Base-by-base conservation (phyloP, 164 flowering plant species). In the Houttuynia cordata region DNA sequence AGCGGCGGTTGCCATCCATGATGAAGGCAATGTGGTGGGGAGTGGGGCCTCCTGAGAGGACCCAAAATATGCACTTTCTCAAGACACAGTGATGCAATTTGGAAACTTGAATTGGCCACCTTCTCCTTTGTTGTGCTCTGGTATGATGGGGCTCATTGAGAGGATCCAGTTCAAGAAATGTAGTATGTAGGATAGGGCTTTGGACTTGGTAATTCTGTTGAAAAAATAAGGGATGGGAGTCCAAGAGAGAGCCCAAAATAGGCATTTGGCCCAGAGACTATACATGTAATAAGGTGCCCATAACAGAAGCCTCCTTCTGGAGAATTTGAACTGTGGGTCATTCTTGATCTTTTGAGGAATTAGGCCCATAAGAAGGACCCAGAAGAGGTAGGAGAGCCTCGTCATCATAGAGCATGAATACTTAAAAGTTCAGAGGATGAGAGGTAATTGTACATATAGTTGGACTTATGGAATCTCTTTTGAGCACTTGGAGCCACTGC, bases 1-100 rank as follows among this genome's bases (percentile, higher is more conserved):
- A 86, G 54, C 93, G 74, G 12, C 93, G 74, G 64, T 84, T 84
- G 7, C 93, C 93, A 57, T 86, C 90, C 77, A 86, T 39, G 39
- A 84, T 81, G 64, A 82, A 82, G 39, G 84, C 85, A 37, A 83
- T 62, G 63, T 84, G 94, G 17, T 51, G 61, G 8, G 94, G 90
- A 4, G 83, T 68, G n/a, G 88, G 84, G 57, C 88, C 94, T 0
- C 64, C 67, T 0, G 82, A 70, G 3, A 86, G 69, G 24, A 83
- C 65, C 13, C 22, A 37, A 39, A 74, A 75, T 20, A 78, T n/a
- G 24, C 61, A 68, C 51, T 64, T 74, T 10, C 83, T 56, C 49
- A 74, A 19, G 45, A 72, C 58, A 56, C 22, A 19, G n/a, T 12
- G 15, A 68, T 25, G 49, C 49, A 45, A 14, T 8, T 45, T 10